These are phyloP conservation scores for Lunularia cruciata DNA, from an alignment of 225 moss, liverwort and hornwort genomes.

Conservation along the genomic window DNA sequence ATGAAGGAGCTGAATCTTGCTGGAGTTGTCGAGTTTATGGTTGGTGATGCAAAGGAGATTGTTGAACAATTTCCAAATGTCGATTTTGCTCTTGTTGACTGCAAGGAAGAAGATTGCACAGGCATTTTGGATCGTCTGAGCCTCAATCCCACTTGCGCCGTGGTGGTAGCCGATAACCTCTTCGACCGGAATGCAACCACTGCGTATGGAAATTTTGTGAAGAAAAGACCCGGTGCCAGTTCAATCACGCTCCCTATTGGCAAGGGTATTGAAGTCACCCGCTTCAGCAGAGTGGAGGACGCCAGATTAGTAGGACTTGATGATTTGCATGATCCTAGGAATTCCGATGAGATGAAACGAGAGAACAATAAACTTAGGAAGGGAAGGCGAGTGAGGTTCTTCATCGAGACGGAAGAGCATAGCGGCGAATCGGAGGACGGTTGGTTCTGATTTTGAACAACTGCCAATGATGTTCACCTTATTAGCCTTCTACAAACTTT, in stretches of 20 bases:
- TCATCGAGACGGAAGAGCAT: conserved; percentile 30
- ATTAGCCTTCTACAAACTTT: background rate
- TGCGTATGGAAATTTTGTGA: conserved; percentile 69
- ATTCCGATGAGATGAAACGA: conserved; percentile 27
- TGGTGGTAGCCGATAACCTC: conserved; percentile 84
- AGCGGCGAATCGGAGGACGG: conserved; percentile 31
- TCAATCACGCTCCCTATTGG: conserved; percentile 81
- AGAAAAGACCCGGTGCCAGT: conserved; percentile 66
- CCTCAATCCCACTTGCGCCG: conserved; percentile 68
- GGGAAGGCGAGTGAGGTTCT: conserved; percentile 38
- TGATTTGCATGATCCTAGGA: conserved; percentile 6
- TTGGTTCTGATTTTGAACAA: conserved; percentile 32
- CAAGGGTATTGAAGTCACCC: conserved; percentile 78
- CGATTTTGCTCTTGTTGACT: conserved; percentile 83
- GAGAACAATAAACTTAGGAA: conserved; percentile 29
- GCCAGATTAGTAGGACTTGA: conserved; percentile 4
- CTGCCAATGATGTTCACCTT: conserved; percentile 9
- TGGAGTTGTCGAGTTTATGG: conserved; percentile 71
- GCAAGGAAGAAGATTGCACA: conserved; percentile 59
- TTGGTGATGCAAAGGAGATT: conserved; percentile 76
- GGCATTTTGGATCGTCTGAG: conserved; percentile 60
- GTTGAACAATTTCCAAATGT: conserved; percentile 56
- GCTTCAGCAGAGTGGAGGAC: conserved; percentile 58
- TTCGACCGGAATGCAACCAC: conserved; percentile 66
- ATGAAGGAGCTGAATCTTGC: conserved; percentile 85